A percentile compares a stretch with the other conserved stretches of the same genome.
Evolutionary conservation across 1,284 basidiomycete species (phyloP).

Genomic region (Marasmius tenuissimus): DNA sequence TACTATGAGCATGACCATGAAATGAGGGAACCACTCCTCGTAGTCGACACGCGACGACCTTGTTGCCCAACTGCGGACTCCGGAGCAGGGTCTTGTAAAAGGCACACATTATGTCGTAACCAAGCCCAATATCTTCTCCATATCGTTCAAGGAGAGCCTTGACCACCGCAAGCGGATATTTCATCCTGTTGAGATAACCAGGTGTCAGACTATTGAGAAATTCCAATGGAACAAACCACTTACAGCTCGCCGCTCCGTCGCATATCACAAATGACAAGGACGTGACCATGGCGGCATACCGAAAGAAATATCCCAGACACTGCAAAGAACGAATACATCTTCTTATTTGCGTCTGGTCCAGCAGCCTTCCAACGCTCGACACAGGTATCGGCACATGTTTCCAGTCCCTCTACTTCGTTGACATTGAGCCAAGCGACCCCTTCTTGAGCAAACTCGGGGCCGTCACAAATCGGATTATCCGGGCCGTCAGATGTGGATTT

Average conservation of each 20-base stretch:
- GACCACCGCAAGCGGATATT: conserved; percentile 7
- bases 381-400: conserved; percentile 19
- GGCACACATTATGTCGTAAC: conserved; percentile 5
- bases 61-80: conserved; percentile 16
- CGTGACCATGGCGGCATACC: conserved; percentile 31
- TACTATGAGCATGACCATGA: conserved; percentile 32
- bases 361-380: conserved; percentile 33
- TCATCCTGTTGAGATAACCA: neutral
- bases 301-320: conserved; percentile 30
- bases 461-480: neutral
- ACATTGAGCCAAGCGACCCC: conserved; percentile 13
- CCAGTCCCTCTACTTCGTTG: conserved; percentile 8
- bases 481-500: neutral
- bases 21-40: conserved; percentile 24
- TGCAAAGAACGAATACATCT: neutral
- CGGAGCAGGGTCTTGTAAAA: neutral
- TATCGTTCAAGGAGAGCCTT: neutral
- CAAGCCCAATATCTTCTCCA: neutral
- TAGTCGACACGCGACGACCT: conserved; percentile 19
- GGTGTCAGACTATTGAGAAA: neutral
- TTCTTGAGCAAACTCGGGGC: neutral
- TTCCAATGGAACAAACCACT: conserved; percentile 7
- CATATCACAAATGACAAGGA: conserved; percentile 34
- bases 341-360: conserved; percentile 21
- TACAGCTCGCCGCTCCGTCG: conserved; percentile 34